Conservation (phyloP, 805 yeast species). For the Starmerella geochares region DNA sequence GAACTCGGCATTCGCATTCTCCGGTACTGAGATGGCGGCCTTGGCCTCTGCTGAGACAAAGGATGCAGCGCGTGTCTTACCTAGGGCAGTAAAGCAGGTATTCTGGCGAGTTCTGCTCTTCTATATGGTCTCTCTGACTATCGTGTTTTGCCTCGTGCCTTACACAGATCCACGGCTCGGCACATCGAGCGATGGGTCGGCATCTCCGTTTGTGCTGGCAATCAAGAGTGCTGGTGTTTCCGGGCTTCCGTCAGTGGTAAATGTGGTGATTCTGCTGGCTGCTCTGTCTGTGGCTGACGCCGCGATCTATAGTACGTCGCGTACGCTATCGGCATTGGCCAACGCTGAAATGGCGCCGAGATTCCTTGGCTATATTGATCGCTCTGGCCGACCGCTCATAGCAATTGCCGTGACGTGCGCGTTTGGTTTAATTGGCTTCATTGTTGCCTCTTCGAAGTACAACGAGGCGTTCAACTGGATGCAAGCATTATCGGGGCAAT, state of each 20-base stretch:
- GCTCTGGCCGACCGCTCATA: constrained; percentile 58
- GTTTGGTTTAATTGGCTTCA: constrained; percentile 44
- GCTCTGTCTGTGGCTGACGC: constrained; percentile 66
- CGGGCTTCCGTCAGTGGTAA: constrained; percentile 60
- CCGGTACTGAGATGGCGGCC: constrained; percentile 66
- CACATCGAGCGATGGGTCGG: constrained; percentile 46
- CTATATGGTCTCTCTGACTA: constrained; percentile 49
- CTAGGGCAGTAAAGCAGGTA: constrained; percentile 68
- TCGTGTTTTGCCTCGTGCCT: constrained; percentile 65
- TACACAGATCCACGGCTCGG: constrained; percentile 42
- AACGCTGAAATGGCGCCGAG: constrained; percentile 54
- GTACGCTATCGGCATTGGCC: constrained; percentile 57
- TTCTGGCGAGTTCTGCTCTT: constrained; percentile 72
- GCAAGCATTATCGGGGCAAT: constrained; percentile 61
- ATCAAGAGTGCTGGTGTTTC: constrained; percentile 51
- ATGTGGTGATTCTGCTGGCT: constrained; percentile 56
- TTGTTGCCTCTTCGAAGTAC: constrained; percentile 47
- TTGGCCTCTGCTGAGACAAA: constrained; percentile 67
- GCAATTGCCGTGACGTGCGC: constrained; percentile 40
- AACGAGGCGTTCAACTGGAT: constrained; percentile 55
- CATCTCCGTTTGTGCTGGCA: constrained; percentile 65
- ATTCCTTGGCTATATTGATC: constrained; percentile 52
- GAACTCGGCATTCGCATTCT: constrained; percentile 59
- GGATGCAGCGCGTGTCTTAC: constrained; percentile 57
- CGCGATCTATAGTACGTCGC: constrained; percentile 55